Evolutionary conservation across 352 stramenopile genomes (phyloP), one percentile per base, ranked within the genome.

Genomic region (Elongisporangium senticosum): DNA sequence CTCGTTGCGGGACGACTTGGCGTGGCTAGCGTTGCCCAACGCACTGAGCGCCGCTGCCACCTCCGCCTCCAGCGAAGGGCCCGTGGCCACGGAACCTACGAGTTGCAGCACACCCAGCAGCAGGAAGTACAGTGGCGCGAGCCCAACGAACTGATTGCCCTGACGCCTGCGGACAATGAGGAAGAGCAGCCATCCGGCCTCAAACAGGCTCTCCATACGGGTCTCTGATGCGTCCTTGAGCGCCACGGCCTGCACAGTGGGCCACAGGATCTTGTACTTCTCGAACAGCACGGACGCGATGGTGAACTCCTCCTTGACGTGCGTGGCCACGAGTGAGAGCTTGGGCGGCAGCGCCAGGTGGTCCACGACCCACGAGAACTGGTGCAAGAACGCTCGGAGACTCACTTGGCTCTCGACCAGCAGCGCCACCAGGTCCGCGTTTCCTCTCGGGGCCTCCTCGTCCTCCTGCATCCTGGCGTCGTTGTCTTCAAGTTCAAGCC

Each of bases 261-360:
- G 72, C 80, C 79, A 93, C 26, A 93, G 61, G 51, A 77, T 53
- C 7, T 79, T 72, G 61, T 83, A 93, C 65, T 93, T 95, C 49
- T 88, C 77, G 54, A 89, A 93, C 13, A 93, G 57, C 55, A 93
- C 65, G 2, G 79, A 80, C 2, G 71, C 75, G 49, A 93, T 64
- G 5, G 81, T 90, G 50, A 93, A 90, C 51, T 93, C 75, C 60
- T 93, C 82, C 51, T 93, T 95, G 26, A 93, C 63, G 33, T 86
- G 59, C 51, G 79, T 93, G 14, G 79, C 85, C 54, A 86, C 75
- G 15, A 75, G 65, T 39, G 93, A 61, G 19, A 93, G 72, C 59
- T 90, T 77, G 0, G 86, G 83, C 17, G 87, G 69, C 52, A 95
- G 61, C 51, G 93, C 60, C 33, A 95, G 57, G 5, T 81, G 84